phyloP scores from a whole-genome alignment of 768 basidiomycete species.

The Naganishia kalamii region DNA sequence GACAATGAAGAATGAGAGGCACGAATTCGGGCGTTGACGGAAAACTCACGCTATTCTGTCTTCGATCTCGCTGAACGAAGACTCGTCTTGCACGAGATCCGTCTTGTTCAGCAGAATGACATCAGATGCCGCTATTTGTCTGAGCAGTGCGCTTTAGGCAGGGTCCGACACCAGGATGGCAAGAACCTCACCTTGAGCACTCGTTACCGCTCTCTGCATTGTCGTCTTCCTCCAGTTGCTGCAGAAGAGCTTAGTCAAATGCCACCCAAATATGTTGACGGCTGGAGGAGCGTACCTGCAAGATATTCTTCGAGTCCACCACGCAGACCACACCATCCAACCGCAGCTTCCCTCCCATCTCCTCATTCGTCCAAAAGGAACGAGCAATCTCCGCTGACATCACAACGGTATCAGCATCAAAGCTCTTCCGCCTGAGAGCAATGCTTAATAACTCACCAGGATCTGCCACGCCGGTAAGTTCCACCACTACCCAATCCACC shows the following conservation, averaged over 20 bases:
- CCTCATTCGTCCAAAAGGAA: slow-evolving; percentile 51
- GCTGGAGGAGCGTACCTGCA: slow-evolving; percentile 48
- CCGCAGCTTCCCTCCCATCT: slow-evolving; percentile 47
- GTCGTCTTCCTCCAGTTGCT: slow-evolving; percentile 84
- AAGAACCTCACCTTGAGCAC: not conserved
- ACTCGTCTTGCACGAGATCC: slow-evolving; percentile 59
- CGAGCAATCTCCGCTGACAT: slow-evolving; percentile 37
- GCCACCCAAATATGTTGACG: not conserved
- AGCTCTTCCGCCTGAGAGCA: not conserved
- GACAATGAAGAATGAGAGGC: not conserved
- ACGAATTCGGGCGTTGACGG: not conserved
- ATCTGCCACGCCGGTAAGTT: slow-evolving; percentile 93
- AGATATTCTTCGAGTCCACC: slow-evolving; percentile 79
- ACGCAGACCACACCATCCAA: slow-evolving; percentile 85
- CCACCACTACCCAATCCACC: slow-evolving; percentile 91
- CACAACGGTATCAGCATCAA: not conserved
- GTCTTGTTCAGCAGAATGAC: slow-evolving; percentile 86
- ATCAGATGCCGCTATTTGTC: slow-evolving; percentile 85
- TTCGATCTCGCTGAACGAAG: slow-evolving; percentile 53
- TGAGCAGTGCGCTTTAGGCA: not conserved
- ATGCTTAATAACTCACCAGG: slow-evolving; percentile 56
- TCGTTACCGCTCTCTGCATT: slow-evolving; percentile 37
- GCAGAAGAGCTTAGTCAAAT: not conserved
- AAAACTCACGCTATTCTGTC: slow-evolving; percentile 52
- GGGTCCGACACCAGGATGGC: not conserved